Evolutionary conservation across 768 basidiomycete genomes (phyloP), one percentile per base, ranked within the genome.

Genomic region (Boletus pseudo-olivaceus): DNA sequence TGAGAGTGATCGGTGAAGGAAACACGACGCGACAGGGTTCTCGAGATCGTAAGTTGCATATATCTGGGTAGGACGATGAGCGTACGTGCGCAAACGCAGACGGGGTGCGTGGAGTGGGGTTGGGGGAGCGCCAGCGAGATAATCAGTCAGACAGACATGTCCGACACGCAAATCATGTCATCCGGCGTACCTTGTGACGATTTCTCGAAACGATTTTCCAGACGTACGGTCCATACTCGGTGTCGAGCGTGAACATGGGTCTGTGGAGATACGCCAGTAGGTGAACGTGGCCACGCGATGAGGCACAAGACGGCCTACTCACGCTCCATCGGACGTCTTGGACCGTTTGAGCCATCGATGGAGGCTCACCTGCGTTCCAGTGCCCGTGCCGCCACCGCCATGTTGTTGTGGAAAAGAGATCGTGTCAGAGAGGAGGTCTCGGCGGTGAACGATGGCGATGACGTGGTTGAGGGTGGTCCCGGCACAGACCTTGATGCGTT

Each of bases 281-380:
- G 10, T 33, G 14, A 34, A 29, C 20, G 20, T 6, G 27, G 10
- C 33, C 37, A 23, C 19, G 8, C n/a, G 17, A 9, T 5, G 17
- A 10, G 11, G 15, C 9, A 20, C 19, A 15, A 30, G 5, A 32
- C 2, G 10, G 40, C 3, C 9, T 20, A 56, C 70, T 62, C 47
- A 70, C 68, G 46, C 57, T 55, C 64, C 62, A 32, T 61, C 64
- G 3, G 54, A 30, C 14, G 60, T 38, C 39, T 64, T 72, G 32
- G 56, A 61, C 32, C 56, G 64, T 53, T 56, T 65, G 20, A 70
- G 55, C 68, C 68, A 70, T 45, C 67, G 61, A 20, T 64, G 67
- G 8, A 68, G 17, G 49, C 34, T 61, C 29, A 66, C 11, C 4
- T 60, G 59, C 9, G 30, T 7, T 12, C 38, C 43, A 2, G 27